phyloP scores from a whole-genome alignment of 1,284 basidiomycete genomes.

The Pseudozyma tsukubaensis region DNA sequence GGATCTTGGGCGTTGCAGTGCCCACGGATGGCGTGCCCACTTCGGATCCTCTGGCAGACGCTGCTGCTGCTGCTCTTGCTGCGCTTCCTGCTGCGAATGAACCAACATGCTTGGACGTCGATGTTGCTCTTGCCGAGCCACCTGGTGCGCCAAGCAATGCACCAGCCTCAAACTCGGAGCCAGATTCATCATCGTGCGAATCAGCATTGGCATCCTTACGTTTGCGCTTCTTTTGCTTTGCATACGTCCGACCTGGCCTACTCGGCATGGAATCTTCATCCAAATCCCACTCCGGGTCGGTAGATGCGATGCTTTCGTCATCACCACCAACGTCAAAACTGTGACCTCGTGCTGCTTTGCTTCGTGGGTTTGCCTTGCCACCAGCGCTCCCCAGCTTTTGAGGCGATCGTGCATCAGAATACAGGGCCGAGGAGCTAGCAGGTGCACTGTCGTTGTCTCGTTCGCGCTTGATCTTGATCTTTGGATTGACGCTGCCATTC shows the following conservation, averaged over 20 bases:
- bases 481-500: constrained; percentile 18
- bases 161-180: constrained; percentile 50
- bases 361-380: constrained; percentile 35
- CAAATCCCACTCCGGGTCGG: constrained; percentile 56
- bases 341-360: constrained; percentile 34
- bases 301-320: constrained; percentile 46
- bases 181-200: constrained; percentile 47
- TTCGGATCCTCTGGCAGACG: constrained; percentile 29
- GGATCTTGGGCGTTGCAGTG: constrained; percentile 24
- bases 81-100: constrained; percentile 12
- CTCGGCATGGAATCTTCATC: constrained; percentile 55
- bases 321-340: constrained; percentile 34
- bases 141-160: constrained; percentile 27
- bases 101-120: constrained; percentile 26
- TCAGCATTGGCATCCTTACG: constrained; percentile 40
- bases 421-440: constrained; percentile 27
- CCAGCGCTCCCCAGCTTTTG: constrained; percentile 17
- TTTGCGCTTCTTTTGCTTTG: constrained; percentile 53
- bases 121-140: constrained; percentile 10
- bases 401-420: constrained; percentile 29
- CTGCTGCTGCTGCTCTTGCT: constrained; percentile 18
- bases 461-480: constrained; percentile 50
- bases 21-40: constrained; percentile 15
- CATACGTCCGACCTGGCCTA: constrained; percentile 52
- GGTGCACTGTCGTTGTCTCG: constrained; percentile 40